Evolutionary conservation across 2,329 filamentous ascomycete species (phyloP).

Genomic region (Nothopassalora personata): DNA sequence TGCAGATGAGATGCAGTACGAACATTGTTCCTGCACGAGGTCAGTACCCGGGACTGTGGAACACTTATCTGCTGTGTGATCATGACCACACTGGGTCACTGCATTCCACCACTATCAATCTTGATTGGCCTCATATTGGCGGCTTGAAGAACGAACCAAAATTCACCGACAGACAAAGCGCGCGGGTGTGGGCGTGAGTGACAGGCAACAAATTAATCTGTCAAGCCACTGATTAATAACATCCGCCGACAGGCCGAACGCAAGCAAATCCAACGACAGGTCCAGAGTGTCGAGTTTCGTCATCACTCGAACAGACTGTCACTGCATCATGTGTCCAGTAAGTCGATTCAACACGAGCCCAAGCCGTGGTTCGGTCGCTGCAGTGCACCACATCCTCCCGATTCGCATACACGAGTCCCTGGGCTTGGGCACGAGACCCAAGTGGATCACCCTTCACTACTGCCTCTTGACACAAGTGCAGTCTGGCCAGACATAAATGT

Average conservation of each 20-base stretch:
- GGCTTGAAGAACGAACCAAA: slow-evolving; percentile 1
- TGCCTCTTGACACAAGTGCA: background rate
- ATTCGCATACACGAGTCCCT: background rate
- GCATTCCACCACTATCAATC: background rate
- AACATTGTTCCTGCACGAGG: slow-evolving; percentile 17
- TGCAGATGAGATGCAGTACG: slow-evolving; percentile 9
- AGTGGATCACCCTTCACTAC: background rate
- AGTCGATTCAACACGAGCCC: background rate
- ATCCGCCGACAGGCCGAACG: background rate
- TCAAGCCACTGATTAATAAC: background rate
- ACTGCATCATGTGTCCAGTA: too few relatives aligned
- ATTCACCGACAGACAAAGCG: background rate
- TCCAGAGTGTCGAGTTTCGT: too few relatives aligned
- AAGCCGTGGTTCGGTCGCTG: background rate
- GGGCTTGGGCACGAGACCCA: background rate
- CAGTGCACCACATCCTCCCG: background rate
- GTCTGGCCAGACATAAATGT: background rate
- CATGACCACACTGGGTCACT: background rate
- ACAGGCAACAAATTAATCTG: background rate
- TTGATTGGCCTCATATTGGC: background rate
- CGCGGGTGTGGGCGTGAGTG: background rate
- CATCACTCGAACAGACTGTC: too few relatives aligned
- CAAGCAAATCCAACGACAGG: background rate
- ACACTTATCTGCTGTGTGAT: slow-evolving; percentile 1
- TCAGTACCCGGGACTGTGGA: background rate